Evolutionary conservation across 805 yeast species (phyloP).

Genomic region (Priceomyces castillae): DNA sequence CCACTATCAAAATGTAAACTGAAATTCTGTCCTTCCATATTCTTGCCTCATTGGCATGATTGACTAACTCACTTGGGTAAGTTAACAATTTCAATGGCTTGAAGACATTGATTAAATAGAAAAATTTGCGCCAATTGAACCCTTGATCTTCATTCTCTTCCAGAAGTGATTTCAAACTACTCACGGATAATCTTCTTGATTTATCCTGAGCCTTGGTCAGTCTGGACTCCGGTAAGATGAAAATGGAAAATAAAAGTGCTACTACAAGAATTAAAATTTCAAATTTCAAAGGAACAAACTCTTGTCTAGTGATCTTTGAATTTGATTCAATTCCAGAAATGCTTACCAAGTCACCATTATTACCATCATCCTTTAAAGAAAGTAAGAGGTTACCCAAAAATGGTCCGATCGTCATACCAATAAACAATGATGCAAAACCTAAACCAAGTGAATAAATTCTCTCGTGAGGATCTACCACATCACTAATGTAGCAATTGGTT

Average conservation of each 20-base stretch:
- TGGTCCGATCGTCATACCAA: conserved; percentile 67
- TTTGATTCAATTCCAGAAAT: background rate
- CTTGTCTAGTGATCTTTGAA: conserved; percentile 10
- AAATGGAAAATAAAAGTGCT: conserved; percentile 22
- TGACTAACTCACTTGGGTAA: conserved; percentile 42
- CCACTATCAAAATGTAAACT: conserved; percentile 46
- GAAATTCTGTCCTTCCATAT: conserved; percentile 24
- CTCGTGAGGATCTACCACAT: conserved; percentile 61
- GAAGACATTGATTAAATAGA: conserved; percentile 22
- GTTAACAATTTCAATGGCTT: conserved; percentile 55
- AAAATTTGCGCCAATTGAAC: background rate
- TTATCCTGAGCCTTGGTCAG: conserved; percentile 50
- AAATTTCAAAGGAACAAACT: conserved; percentile 31
- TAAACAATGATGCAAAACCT: conserved; percentile 55
- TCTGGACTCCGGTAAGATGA: conserved; percentile 62
- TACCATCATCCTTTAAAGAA: background rate
- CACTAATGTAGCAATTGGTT: conserved; percentile 69
- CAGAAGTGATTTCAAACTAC: conserved; percentile 5
- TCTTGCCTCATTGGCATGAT: conserved; percentile 16
- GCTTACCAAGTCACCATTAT: background rate
- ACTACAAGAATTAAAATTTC: conserved; percentile 33
- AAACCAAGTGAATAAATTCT: conserved; percentile 60
- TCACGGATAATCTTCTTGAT: conserved; percentile 42
- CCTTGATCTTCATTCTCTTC: background rate
- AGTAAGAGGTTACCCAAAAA: conserved; percentile 45